Percentiles rank a stretch among this genome's conserved stretches.
phyloP scores from a whole-genome alignment of 768 basidiomycete genomes.

The Rhodotorula sphaerocarpa region DNA sequence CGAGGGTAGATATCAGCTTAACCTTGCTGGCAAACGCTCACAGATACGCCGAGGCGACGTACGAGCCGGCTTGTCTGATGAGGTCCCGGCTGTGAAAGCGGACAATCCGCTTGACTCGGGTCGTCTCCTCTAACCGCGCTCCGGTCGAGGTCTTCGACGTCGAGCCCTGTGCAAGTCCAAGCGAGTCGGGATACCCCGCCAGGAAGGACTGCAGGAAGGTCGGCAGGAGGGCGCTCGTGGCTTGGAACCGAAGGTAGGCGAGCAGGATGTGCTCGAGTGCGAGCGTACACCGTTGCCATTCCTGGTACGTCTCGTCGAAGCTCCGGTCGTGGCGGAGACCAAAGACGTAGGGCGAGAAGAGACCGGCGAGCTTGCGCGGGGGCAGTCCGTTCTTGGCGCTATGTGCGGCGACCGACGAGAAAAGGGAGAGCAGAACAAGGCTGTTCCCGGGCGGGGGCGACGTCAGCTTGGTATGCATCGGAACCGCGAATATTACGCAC shows the following conservation, averaged over 20 bases:
- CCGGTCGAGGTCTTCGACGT: constrained; percentile 62
- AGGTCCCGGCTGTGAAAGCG: constrained; percentile 81
- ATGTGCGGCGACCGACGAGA: constrained; percentile 73
- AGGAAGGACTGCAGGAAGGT: constrained; percentile 85
- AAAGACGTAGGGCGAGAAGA: constrained; percentile 61
- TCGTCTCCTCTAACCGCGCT: constrained; percentile 65
- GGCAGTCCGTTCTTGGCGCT: constrained; percentile 79
- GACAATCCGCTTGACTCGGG: constrained; percentile 69
- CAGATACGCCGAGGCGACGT: background rate
- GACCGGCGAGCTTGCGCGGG: constrained; percentile 75
- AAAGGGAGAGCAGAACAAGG: constrained; percentile 72
- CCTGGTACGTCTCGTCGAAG: constrained; percentile 56
- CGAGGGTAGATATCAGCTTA: background rate
- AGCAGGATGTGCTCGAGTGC: constrained; percentile 92
- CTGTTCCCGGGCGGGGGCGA: no score
- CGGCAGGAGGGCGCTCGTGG: constrained; percentile 57
- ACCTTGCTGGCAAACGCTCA: no score
- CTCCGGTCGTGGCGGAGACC: constrained; percentile 52
- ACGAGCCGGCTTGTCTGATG: constrained; percentile 53
- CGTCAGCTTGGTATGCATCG: no score
- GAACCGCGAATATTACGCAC: constrained; percentile 41
- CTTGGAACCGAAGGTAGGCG: constrained; percentile 57
- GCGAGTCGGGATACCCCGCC: constrained; percentile 64
- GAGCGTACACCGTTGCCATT: constrained; percentile 70
- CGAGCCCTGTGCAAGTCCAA: constrained; percentile 46